Conservation (phyloP, 805 yeast species). For the Ogataea ramenticola region DNA sequence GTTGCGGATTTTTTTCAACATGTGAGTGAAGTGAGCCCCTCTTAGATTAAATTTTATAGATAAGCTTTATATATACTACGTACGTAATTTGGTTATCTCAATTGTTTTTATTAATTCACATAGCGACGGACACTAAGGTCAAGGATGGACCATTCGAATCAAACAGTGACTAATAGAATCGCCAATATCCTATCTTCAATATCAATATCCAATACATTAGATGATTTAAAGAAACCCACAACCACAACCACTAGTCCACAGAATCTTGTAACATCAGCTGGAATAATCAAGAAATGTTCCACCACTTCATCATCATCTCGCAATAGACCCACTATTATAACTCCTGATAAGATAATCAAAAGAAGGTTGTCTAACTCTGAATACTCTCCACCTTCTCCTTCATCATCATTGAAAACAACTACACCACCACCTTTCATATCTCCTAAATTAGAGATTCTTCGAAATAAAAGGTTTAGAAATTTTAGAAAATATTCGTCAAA, state of each 20-base stretch:
- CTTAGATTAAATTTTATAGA: too few relatives aligned
- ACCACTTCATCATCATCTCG: neutral
- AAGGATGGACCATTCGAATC: neutral
- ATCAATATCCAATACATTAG: neutral
- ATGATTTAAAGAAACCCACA: too few relatives aligned
- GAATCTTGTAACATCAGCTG: neutral
- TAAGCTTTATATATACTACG: too few relatives aligned
- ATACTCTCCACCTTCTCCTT: conserved; percentile 2
- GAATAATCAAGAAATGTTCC: neutral
- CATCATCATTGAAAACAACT: conserved; percentile 2
- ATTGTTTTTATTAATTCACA: too few relatives aligned
- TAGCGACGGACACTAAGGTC: too few relatives aligned
- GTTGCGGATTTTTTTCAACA: too few relatives aligned
- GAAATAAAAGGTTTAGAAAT: neutral
- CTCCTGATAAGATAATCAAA: neutral
- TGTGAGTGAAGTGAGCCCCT: too few relatives aligned
- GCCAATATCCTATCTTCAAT: conserved; percentile 9
- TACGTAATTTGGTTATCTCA: too few relatives aligned
- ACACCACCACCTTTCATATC: neutral
- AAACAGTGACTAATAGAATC: conserved; percentile 1
- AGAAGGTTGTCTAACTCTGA: conserved; percentile 4
- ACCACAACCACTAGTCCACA: too few relatives aligned
- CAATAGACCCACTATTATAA: too few relatives aligned
- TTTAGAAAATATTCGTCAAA: neutral
- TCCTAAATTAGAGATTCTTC: neutral